These are phyloP conservation scores for Coniochaeta pulveracea DNA, from an alignment of 2,329 filamentous ascomycete species.

Conservation along the genomic window DNA sequence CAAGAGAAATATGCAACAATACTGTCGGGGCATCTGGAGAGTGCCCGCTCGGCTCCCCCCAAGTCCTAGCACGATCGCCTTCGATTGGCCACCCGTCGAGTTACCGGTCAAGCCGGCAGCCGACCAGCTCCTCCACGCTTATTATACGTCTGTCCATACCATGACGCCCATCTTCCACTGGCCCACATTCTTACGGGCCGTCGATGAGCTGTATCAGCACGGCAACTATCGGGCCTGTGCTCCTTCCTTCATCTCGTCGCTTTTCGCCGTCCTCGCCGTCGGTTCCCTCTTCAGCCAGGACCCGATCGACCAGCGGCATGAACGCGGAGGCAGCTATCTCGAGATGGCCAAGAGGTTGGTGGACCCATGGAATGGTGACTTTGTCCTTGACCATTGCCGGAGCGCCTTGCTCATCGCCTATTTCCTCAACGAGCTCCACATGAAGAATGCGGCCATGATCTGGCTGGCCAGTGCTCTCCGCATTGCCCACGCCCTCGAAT, in stretches of 20 bases:
- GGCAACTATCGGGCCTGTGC: slow-evolving; percentile 46
- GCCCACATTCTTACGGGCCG: slow-evolving; percentile 66
- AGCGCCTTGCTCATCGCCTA: slow-evolving; percentile 63
- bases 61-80: slow-evolving; percentile 28
- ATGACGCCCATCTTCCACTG: slow-evolving; percentile 82
- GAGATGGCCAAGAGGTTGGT: slow-evolving; percentile 59
- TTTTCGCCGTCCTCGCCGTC: slow-evolving; percentile 75
- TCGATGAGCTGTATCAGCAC: slow-evolving; percentile 64
- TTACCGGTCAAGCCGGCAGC: slow-evolving; percentile 60
- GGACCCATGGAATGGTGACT: slow-evolving; percentile 73
- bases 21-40: slow-evolving; percentile 71
- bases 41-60: slow-evolving; percentile 58
- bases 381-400: slow-evolving; percentile 64
- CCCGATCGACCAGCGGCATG: slow-evolving; percentile 40
- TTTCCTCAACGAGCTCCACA: slow-evolving; percentile 75
- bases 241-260: slow-evolving; percentile 64
- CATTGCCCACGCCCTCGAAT: slow-evolving; percentile 70
- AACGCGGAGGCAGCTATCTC: slow-evolving; percentile 48
- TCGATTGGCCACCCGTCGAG: slow-evolving; percentile 45
- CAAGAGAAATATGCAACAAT: slow-evolving; percentile 63
- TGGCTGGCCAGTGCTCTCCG: slow-evolving; percentile 75
- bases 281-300: slow-evolving; percentile 63
- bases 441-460: slow-evolving; percentile 74
- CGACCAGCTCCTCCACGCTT: slow-evolving; percentile 64
- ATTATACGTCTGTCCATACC: slow-evolving; percentile 65